Conservation (phyloP, 2,329 filamentous ascomycete genomes). For the Claviceps maximensis region DNA sequence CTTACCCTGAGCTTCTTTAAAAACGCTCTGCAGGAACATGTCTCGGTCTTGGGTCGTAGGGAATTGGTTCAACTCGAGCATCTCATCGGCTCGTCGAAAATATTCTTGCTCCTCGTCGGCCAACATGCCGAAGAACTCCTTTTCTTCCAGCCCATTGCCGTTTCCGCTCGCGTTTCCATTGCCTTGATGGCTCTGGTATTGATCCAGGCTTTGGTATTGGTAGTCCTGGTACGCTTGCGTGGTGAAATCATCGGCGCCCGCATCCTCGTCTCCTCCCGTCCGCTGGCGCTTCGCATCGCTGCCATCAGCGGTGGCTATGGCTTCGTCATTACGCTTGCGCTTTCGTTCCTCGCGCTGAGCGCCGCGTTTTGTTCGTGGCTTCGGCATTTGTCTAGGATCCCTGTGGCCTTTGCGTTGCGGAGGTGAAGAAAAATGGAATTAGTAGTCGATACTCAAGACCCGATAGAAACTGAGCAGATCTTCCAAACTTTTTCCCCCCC, state of each 20-base stretch:
- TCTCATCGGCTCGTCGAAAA: slow-evolving; percentile 77
- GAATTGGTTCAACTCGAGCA: slow-evolving; percentile 85
- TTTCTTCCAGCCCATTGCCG: slow-evolving; percentile 32
- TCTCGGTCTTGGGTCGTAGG: slow-evolving; percentile 57
- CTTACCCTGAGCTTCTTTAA: slow-evolving; percentile 75
- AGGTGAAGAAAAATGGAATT: not conserved
- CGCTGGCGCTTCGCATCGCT: slow-evolving; percentile 15
- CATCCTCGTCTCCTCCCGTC: slow-evolving; percentile 9
- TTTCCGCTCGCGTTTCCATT: slow-evolving; percentile 7
- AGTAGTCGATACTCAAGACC: too few species aligned
- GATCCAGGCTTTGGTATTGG: slow-evolving; percentile 13
- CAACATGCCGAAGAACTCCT: slow-evolving; percentile 84
- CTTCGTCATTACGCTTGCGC: slow-evolving; percentile 21
- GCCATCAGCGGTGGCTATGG: slow-evolving; percentile 7
- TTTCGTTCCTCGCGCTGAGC: slow-evolving; percentile 27
- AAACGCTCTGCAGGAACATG: slow-evolving; percentile 68
- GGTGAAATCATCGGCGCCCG: not conserved
- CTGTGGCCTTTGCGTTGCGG: slow-evolving; percentile 4
- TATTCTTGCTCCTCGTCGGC: slow-evolving; percentile 91
- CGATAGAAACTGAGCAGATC: not conserved
- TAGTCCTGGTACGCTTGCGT: slow-evolving; percentile 3
- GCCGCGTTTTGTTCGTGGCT: slow-evolving; percentile 30
- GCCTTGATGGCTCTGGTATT: not conserved
- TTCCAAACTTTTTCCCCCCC: slow-evolving; percentile 6
- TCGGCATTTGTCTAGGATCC: slow-evolving; percentile 25